Percentiles rank a stretch among this genome's conserved stretches.
Conservation (phyloP, 352 stramenopile species). For the Aphanomyces stellatus region DNA sequence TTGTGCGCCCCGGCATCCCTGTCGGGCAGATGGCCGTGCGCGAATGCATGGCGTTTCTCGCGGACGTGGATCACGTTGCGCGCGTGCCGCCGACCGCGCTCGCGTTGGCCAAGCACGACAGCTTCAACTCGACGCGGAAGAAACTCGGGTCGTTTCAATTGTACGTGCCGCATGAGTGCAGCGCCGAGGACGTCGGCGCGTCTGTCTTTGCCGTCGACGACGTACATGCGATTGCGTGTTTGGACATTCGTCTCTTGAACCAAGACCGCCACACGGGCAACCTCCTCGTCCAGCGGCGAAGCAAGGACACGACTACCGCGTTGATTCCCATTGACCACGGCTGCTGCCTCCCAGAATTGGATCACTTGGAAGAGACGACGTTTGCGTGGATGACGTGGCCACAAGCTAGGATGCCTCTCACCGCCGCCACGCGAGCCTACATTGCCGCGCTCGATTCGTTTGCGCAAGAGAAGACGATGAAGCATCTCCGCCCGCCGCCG, state of each 20-base stretch:
- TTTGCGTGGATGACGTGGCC: conserved; percentile 68
- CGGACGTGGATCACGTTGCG: conserved; percentile 33
- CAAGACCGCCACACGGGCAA: conserved; percentile 77
- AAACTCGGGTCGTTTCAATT: conserved; percentile 50
- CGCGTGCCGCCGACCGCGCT: conserved; percentile 42
- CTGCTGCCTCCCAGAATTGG: conserved; percentile 45
- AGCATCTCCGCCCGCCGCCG: conserved; percentile 19
- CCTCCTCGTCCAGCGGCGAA: conserved; percentile 33
- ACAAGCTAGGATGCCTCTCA: conserved; percentile 47
- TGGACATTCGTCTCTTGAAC: conserved; percentile 76
- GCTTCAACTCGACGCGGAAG: conserved; percentile 25
- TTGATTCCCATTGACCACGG: conserved; percentile 74
- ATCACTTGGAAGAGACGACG: conserved; percentile 41
- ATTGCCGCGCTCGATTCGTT: conserved; percentile 35
- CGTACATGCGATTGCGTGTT: conserved; percentile 58
- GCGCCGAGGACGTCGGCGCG: conserved; percentile 47
- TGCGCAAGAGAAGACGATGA: conserved; percentile 30
- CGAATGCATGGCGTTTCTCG: conserved; percentile 44
- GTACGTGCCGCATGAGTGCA: conserved; percentile 55
- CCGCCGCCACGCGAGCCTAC: conserved; percentile 21
- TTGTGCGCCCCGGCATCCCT: conserved; percentile 37
- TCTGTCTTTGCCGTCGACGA: conserved; percentile 36
- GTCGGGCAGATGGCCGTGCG: conserved; percentile 38
- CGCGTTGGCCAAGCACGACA: conserved; percentile 28
- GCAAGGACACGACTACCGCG: conserved; percentile 18